Conservation (phyloP, 345 rosid species). For the Lumnitzera littorea region DNA sequence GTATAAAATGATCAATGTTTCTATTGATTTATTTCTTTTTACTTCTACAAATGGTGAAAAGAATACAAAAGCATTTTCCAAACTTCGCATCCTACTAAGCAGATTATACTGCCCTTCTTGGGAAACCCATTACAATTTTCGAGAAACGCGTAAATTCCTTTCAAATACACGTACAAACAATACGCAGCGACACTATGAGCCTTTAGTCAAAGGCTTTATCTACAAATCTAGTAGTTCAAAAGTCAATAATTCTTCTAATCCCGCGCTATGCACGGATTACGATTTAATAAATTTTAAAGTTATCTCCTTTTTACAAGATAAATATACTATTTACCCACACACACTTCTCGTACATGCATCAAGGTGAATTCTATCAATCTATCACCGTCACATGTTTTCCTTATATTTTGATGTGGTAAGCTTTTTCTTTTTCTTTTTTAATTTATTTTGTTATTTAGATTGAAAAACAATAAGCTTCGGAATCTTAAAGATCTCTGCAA, state of each 20-base stretch:
- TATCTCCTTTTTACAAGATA: too few relatives aligned
- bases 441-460: constrained; percentile 22
- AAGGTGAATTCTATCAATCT: too few relatives aligned
- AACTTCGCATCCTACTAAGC: neutral
- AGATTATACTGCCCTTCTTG: constrained; percentile 16
- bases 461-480: constrained; percentile 35
- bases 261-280: too few relatives aligned
- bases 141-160: constrained; percentile 24
- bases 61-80: neutral
- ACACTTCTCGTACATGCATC: too few relatives aligned
- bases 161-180: neutral
- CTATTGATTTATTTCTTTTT: too few relatives aligned
- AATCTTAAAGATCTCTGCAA: constrained; percentile 24
- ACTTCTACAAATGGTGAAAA: neutral
- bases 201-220: neutral
- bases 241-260: too few relatives aligned
- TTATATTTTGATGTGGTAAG: neutral
- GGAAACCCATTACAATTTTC: constrained; percentile 45
- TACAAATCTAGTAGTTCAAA: too few relatives aligned
- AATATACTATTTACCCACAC: too few relatives aligned
- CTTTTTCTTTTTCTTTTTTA: constrained; percentile 11
- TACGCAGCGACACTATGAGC: neutral
- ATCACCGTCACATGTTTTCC: too few relatives aligned
- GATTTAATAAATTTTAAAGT: too few relatives aligned
- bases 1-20: too few relatives aligned